Evolutionary conservation across 2,329 filamentous ascomycete species (phyloP).

Genomic region (Ceratocystis alfenasii): DNA sequence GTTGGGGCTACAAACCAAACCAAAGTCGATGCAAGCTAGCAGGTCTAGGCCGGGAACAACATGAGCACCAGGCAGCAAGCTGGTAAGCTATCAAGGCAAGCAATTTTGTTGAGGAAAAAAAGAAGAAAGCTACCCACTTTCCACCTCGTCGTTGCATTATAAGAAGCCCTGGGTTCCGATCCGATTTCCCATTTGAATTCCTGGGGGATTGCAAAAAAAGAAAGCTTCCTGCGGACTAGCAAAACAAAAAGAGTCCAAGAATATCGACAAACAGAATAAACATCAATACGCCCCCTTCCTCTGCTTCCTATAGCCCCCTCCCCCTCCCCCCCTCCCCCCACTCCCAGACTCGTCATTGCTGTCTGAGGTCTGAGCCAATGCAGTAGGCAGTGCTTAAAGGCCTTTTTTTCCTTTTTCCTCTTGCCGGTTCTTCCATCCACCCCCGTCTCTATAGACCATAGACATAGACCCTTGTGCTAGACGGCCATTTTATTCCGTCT

Average conservation of each 20-base stretch:
- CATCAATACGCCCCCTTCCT: neutral
- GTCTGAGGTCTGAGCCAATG: conserved; percentile 6
- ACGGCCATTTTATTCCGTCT: neutral
- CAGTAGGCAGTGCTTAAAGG: neutral
- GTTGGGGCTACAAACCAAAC: neutral
- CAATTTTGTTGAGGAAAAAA: neutral
- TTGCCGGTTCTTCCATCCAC: neutral
- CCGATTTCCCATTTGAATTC: neutral
- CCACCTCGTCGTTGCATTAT: neutral
- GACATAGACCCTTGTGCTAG: neutral
- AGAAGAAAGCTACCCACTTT: neutral
- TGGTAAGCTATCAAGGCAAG: neutral
- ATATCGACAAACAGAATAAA: conserved; percentile 8
- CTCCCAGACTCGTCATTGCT: conserved; percentile 1
- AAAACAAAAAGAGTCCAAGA: neutral
- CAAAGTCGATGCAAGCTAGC: neutral
- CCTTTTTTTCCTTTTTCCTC: neutral
- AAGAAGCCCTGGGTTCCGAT: neutral
- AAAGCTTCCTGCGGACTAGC: neutral
- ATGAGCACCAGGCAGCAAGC: neutral
- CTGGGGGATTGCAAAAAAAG: neutral
- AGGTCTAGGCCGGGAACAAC: neutral
- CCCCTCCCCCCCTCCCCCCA: neutral
- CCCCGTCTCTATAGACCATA: neutral
- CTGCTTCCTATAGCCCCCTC: neutral